These are phyloP conservation scores for Albophoma yamanashiensis DNA, from an alignment of 2,329 filamentous ascomycete genomes.

Conservation along the genomic window DNA sequence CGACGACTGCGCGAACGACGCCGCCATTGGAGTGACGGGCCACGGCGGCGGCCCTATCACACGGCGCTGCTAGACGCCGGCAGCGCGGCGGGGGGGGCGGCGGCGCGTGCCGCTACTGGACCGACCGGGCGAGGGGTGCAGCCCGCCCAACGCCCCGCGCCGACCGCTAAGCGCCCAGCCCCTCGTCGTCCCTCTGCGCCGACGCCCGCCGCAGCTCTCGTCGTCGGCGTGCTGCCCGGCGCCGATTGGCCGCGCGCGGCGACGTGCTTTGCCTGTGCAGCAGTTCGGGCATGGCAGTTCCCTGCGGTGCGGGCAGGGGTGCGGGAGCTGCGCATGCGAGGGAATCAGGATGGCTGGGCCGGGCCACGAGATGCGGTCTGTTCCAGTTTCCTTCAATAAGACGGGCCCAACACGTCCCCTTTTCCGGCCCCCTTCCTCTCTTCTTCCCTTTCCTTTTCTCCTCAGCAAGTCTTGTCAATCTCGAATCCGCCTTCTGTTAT, in stretches of 20 bases:
- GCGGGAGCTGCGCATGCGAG: not conserved
- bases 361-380: not conserved
- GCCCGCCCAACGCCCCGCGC: not conserved
- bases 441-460: conserved; percentile 35
- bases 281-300: not conserved
- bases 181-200: not conserved
- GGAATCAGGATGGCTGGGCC: not conserved
- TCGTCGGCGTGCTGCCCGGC: not conserved
- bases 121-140: not conserved
- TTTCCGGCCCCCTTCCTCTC: conserved; percentile 11
- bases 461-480: conserved; percentile 54
- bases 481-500: conserved; percentile 40
- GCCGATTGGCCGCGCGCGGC: not conserved
- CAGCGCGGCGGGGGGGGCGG: conserved; percentile 1
- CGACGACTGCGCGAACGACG: not conserved
- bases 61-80: conserved; percentile 11
- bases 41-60: conserved; percentile 9
- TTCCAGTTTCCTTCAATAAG: not conserved
- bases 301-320: not conserved
- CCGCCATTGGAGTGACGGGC: not conserved
- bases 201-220: not conserved
- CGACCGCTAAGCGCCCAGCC: not conserved
- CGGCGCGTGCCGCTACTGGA: conserved; percentile 2
- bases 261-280: not conserved
- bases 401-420: too few species aligned